Conservation (phyloP, 345 rosid genomes). For the Acer campestre region DNA sequence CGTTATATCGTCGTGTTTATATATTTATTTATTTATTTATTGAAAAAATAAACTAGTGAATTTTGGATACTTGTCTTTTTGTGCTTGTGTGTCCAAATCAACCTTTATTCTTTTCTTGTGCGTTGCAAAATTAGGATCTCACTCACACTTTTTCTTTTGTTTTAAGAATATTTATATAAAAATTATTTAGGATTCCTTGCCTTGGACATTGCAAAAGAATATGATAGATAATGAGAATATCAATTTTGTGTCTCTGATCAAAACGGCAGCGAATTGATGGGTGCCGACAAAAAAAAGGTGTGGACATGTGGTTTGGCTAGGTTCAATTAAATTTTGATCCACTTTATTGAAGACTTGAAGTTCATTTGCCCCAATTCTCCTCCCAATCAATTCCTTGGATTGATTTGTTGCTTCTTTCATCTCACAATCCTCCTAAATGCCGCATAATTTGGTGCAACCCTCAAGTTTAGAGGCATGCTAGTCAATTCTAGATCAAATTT, state of each 20-base stretch:
- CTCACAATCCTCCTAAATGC: background rate
- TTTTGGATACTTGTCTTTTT: background rate
- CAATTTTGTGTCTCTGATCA: background rate
- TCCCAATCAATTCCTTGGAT: background rate
- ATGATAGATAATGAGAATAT: background rate
- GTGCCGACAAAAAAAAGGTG: background rate
- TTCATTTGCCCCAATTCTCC: background rate
- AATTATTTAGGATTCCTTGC: background rate
- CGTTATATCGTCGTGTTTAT: too few species aligned
- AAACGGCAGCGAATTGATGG: background rate
- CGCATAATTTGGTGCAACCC: background rate
- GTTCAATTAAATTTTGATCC: background rate
- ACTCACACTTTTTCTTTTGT: background rate
- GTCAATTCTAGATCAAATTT: background rate
- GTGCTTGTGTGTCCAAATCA: background rate
- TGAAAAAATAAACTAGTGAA: too few species aligned
- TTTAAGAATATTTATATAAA: too few species aligned
- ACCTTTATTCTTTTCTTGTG: slow-evolving; percentile 28
- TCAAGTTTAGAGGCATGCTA: background rate
- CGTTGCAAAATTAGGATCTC: background rate
- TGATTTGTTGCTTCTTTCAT: background rate
- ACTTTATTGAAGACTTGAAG: background rate
- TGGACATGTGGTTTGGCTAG: background rate
- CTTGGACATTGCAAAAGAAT: background rate
- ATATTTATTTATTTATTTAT: too few species aligned